Evolutionary conservation across 2,329 filamentous ascomycete species (phyloP).

Genomic region (Cordyceps fumosorosea): DNA sequence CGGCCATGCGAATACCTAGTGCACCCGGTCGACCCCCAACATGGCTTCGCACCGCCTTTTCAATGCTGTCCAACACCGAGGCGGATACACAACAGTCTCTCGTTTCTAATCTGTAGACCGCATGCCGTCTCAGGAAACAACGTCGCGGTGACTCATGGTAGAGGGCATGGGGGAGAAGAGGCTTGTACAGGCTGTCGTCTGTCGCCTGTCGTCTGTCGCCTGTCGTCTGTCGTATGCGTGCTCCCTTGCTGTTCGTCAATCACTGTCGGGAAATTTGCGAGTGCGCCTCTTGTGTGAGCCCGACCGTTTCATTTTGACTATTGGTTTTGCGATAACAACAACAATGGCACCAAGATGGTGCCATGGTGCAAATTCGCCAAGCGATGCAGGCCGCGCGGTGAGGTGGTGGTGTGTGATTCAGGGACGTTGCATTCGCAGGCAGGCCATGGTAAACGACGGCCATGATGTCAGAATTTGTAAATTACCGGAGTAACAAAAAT

Average conservation of each 20-base stretch:
- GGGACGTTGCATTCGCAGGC: neutral
- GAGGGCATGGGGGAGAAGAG: neutral
- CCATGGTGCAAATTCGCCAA: neutral
- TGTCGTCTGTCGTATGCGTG: neutral
- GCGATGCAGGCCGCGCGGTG: conserved; percentile 3
- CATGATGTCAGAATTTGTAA: neutral
- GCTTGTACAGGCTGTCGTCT: neutral
- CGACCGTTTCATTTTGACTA: neutral
- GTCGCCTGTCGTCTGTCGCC: too few relatives aligned
- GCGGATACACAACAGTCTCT: neutral
- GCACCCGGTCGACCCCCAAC: neutral
- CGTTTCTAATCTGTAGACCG: neutral
- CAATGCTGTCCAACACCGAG: conserved; percentile 3
- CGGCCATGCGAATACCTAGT: neutral
- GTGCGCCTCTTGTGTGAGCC: neutral
- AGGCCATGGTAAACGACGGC: neutral
- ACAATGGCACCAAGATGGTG: neutral
- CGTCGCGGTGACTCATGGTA: neutral
- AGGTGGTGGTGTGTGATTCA: neutral
- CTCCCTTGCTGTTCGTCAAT: neutral
- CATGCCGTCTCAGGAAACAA: neutral
- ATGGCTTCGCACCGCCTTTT: conserved; percentile 2
- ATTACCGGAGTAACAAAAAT: neutral
- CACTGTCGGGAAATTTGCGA: neutral
- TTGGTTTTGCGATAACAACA: neutral